phyloP scores from a whole-genome alignment of 2,329 filamentous ascomycete genomes.

The Helotiales sp. region DNA sequence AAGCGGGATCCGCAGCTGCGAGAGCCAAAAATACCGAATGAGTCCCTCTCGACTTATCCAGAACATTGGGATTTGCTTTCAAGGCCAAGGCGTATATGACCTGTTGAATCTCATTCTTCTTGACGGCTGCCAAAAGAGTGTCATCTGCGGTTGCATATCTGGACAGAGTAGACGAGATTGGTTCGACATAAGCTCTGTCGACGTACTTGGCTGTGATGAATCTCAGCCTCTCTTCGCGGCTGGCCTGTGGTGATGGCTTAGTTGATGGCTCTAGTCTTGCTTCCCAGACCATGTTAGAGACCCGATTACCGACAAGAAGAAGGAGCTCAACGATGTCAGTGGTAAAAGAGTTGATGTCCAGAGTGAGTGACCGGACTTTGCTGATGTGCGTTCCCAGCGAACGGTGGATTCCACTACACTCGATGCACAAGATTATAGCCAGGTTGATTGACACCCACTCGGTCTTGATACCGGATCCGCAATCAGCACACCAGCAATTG shows the following conservation, averaged over 20 bases:
- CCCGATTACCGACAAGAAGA: slow-evolving; percentile 86
- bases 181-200: slow-evolving; percentile 80
- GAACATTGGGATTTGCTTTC: slow-evolving; percentile 82
- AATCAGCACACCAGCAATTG: slow-evolving; percentile 94
- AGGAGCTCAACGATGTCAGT: slow-evolving; percentile 95
- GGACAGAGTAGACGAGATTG: slow-evolving; percentile 75
- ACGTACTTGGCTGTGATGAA: slow-evolving; percentile 97
- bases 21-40: slow-evolving; percentile 90
- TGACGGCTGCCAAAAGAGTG: slow-evolving; percentile 87
- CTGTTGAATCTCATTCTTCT: slow-evolving; percentile 93
- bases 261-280: slow-evolving; percentile 72
- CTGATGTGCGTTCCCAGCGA: slow-evolving; percentile 97
- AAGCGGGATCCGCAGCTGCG: slow-evolving; percentile 87
- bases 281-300: slow-evolving; percentile 98
- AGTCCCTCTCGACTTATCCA: slow-evolving; percentile 85
- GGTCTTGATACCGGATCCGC: slow-evolving; percentile 86
- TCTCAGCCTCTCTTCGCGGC: slow-evolving; percentile 85
- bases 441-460: slow-evolving; percentile 99
- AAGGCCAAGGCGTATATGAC: slow-evolving; percentile 90
- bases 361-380: slow-evolving; percentile 91
- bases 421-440: slow-evolving; percentile 94
- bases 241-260: slow-evolving; percentile 79
- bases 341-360: slow-evolving; percentile 96
- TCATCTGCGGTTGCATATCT: slow-evolving; percentile 83
- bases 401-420: slow-evolving; percentile 96